A percentile compares a stretch with the other conserved stretches of the same genome.
These are phyloP conservation scores for Raphidocelis subcapitata DNA, from an alignment of 139 green algal genomes.

Conservation along the genomic window DNA sequence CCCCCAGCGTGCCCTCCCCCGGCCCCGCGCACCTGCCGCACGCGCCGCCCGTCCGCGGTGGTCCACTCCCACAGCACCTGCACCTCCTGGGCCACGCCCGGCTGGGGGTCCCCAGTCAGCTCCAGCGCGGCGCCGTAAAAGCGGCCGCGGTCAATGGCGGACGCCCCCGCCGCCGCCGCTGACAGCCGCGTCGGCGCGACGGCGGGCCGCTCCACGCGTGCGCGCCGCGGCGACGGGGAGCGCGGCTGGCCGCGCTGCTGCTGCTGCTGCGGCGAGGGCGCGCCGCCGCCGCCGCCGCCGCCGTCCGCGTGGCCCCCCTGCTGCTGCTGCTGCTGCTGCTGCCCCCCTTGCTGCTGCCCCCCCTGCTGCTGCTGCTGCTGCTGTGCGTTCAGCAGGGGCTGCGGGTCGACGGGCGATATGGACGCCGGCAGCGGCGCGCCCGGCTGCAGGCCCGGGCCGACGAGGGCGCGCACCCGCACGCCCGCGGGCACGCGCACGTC, in stretches of 20 bases:
- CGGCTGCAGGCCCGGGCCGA: background rate
- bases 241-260: background rate
- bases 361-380: background rate
- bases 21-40: constrained; percentile 14
- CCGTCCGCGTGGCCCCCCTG: background rate
- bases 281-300: no score
- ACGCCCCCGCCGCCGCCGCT: background rate
- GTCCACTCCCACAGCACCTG: constrained; percentile 29
- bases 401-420: background rate
- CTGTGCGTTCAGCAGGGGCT: background rate
- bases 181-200: background rate
- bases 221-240: background rate
- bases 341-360: background rate
- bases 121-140: constrained; percentile 19
- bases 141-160: background rate
- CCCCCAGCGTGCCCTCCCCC: no score
- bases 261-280: background rate
- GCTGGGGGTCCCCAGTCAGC: constrained; percentile 5
- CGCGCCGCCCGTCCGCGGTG: constrained; percentile 9
- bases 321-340: no score
- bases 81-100: constrained; percentile 14
- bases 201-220: background rate
- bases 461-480: background rate
- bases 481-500: constrained; percentile 12
- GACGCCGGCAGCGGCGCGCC: background rate